These are phyloP conservation scores for Rhizopus stolonifer DNA, from an alignment of 371 early-diverging fungal species.

Conservation along the genomic window DNA sequence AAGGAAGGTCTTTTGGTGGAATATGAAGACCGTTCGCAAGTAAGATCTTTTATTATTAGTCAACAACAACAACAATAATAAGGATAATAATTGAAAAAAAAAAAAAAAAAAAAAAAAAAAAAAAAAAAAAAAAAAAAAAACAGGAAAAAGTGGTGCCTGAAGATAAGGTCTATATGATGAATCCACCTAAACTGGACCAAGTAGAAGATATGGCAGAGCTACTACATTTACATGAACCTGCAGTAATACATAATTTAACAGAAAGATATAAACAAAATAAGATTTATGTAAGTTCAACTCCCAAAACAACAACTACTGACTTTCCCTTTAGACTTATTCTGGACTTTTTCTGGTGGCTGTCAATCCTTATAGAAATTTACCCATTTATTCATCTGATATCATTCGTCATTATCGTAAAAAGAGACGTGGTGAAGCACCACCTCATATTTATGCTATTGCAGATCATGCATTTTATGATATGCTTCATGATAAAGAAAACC, in stretches of 20 bases:
- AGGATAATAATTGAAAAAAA: too few species aligned
- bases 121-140: too few species aligned
- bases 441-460: slow-evolving; percentile 97
- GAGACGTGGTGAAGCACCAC: slow-evolving; percentile 88
- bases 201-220: slow-evolving; percentile 99
- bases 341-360: slow-evolving; percentile 99
- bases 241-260: slow-evolving; percentile 95
- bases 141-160: too few species aligned
- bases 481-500: slow-evolving; percentile 92
- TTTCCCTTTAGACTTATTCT: slow-evolving; percentile 88
- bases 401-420: slow-evolving; percentile 80
- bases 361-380: slow-evolving; percentile 96
- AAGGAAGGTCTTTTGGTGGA: slow-evolving; percentile 14
- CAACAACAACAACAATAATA: too few species aligned
- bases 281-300: slow-evolving; percentile 79
- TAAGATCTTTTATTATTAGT: too few species aligned
- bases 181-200: slow-evolving; percentile 98
- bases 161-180: too few species aligned
- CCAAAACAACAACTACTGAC: neutral
- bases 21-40: slow-evolving; percentile 15
- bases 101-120: too few species aligned
- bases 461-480: slow-evolving; percentile 96
- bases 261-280: slow-evolving; percentile 88
- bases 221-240: slow-evolving; percentile 97
- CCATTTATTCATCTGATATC: slow-evolving; percentile 89